These are phyloP conservation scores for Brachypodium distachyon DNA, from an alignment of 202 grass and related monocot genomes.

Conservation along the genomic window DNA sequence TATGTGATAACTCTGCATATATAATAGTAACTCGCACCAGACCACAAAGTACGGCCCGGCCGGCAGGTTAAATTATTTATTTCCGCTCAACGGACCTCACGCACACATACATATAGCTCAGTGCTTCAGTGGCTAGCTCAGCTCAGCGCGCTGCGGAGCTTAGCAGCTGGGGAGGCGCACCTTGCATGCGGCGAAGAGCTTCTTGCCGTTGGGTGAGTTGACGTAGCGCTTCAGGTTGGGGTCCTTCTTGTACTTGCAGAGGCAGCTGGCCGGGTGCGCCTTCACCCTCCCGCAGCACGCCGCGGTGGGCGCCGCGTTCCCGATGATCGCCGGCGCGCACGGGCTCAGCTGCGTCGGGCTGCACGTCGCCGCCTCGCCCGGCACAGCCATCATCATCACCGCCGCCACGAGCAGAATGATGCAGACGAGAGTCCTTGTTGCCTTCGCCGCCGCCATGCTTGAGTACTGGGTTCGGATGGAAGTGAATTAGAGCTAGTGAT, in stretches of 20 bases:
- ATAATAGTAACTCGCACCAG: no score
- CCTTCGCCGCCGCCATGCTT: constrained; percentile 25
- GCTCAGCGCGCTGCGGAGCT: no score
- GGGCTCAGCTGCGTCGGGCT: constrained; percentile 53
- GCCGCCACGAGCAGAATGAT: constrained; percentile 1
- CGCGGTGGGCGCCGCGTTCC: constrained; percentile 31
- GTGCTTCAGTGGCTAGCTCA: no score
- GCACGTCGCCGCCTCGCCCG: constrained; percentile 40
- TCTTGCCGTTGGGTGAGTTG: constrained; percentile 86
- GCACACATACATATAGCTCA: no score
- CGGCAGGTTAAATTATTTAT: no score
- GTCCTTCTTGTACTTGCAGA: constrained; percentile 74
- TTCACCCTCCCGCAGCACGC: constrained; percentile 69
- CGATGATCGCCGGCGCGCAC: constrained; percentile 56
- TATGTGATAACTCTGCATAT: no score
- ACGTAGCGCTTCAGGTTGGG: constrained; percentile 61
- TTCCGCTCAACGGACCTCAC: no score
- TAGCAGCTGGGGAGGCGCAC: constrained; percentile 45
- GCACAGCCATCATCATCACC: neutral
- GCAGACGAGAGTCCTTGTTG: neutral
- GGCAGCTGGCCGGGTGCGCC: constrained; percentile 65
- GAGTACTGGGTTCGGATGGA: neutral
- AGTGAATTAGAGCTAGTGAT: neutral
- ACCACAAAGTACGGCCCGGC: no score
- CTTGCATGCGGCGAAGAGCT: constrained; percentile 48